Evolutionary conservation across 2,329 filamentous ascomycete species (phyloP), one percentile per base, ranked within the genome.

Genomic region (Colletotrichum tamarilloi): DNA sequence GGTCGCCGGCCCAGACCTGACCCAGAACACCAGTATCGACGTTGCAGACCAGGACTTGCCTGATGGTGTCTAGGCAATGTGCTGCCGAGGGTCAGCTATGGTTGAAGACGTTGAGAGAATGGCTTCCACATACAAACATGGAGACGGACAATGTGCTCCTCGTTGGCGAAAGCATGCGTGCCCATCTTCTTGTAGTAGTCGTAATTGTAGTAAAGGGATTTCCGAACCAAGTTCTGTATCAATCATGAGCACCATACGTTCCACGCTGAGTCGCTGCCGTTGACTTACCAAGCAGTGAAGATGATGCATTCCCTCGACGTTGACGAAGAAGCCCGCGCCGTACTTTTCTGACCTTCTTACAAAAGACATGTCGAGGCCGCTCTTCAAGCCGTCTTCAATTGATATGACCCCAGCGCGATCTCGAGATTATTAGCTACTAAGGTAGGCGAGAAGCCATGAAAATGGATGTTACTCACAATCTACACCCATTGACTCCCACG

Each of bases 41-140:
- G 32, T 87, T 89, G 79, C 90, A 92, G 88, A 92, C 92, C 16
- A 92, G 83, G 19, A 90, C 87, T 77, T 92, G 90, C 1, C 90
- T 87, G 57, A 92, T 72, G 4, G 88, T 89, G 74, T 92, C 91
- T 38, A 92, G 82, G 72, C 91, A 92, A 73, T 92, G 90, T 5
- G 87, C 86, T 88, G 11, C 1, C 11, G 16, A 28, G 42, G 42
- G 19, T 49, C 19, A 22, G 2, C 7, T 1, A 0, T 6, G 8
- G 0, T n/a, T 38, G 19, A 14, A 24, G 4, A 1, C 5, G 5
- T 7, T 12, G 22, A 5, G 9, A 12, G 28, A 2, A 22, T n/a
- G 8, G 4, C 2, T 30, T 19, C 7, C 22, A 78, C 88, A 80
- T 82, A 91, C 89, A 88, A 75, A 90, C 84, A 77, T 92, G 91